These are phyloP conservation scores for Metarhizium guizhouense DNA, from an alignment of 2,329 filamentous ascomycete species.

Conservation along the genomic window DNA sequence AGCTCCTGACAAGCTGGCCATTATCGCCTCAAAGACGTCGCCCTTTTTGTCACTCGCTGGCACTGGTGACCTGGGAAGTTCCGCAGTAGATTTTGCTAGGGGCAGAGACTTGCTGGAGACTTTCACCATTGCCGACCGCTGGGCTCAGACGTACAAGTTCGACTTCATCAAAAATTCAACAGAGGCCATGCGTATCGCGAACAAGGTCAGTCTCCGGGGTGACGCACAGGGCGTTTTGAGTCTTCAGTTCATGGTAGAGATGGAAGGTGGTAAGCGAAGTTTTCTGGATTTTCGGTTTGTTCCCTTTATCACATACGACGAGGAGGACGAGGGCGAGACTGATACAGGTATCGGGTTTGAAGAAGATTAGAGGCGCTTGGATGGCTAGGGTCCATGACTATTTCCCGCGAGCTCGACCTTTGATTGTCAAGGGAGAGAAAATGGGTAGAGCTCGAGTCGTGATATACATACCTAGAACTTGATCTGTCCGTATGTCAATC, in stretches of 20 bases:
- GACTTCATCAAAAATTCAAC: slow-evolving; percentile 74
- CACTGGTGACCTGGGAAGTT: slow-evolving; percentile 46
- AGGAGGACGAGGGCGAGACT: slow-evolving; percentile 24
- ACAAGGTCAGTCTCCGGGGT: slow-evolving; percentile 83
- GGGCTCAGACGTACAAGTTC: slow-evolving; percentile 76
- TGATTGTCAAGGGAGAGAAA: not conserved
- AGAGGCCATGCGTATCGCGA: slow-evolving; percentile 87
- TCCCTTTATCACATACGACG: slow-evolving; percentile 56
- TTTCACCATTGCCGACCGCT: slow-evolving; percentile 52
- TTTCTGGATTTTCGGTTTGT: slow-evolving; percentile 82
- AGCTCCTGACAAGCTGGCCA: slow-evolving; percentile 61
- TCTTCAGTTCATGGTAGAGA: slow-evolving; percentile 91
- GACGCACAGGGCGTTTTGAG: slow-evolving; percentile 87
- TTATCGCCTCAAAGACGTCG: slow-evolving; percentile 53
- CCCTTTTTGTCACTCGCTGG: slow-evolving; percentile 70
- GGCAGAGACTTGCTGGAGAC: slow-evolving; percentile 65
- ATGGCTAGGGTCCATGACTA: not conserved
- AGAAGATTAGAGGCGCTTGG: slow-evolving; percentile 1
- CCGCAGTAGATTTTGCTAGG: slow-evolving; percentile 57
- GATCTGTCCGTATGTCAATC: no score
- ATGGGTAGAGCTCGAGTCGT: not conserved
- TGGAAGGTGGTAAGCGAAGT: slow-evolving; percentile 59
- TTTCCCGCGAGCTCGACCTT: not conserved
- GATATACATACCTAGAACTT: no score
- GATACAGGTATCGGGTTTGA: slow-evolving; percentile 1